Conservation (phyloP, 2,329 filamentous ascomycete genomes). For the Stemphylium beticola region DNA sequence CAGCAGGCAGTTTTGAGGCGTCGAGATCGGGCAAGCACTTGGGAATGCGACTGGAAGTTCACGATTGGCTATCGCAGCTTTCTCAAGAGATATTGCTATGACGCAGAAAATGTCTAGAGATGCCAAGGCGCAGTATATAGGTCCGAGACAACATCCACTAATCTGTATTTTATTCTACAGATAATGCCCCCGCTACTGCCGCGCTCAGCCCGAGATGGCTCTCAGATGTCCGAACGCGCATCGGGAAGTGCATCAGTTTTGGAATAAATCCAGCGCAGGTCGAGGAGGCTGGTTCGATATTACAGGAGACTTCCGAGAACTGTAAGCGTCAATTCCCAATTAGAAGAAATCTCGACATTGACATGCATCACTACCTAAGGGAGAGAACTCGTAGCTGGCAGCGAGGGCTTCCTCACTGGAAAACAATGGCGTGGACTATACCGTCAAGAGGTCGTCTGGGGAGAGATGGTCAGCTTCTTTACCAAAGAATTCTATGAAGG, state of each 20-base stretch:
- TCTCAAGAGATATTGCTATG: too few species aligned
- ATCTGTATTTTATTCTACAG: neutral
- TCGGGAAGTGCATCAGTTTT: slow-evolving; percentile 78
- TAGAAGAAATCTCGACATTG: neutral
- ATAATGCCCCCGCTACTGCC: slow-evolving; percentile 9
- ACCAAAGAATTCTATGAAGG: neutral
- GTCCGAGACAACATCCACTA: neutral
- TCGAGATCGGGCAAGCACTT: too few species aligned
- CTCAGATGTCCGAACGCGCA: slow-evolving; percentile 67
- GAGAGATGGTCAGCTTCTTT: slow-evolving; percentile 72
- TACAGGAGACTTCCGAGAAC: slow-evolving; percentile 65
- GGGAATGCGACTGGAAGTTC: neutral
- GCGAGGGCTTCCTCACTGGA: slow-evolving; percentile 75
- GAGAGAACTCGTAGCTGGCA: slow-evolving; percentile 73
- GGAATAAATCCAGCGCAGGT: slow-evolving; percentile 68
- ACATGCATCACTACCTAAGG: neutral
- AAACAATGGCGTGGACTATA: slow-evolving; percentile 67
- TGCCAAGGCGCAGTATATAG: too few species aligned
- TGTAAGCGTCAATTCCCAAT: slow-evolving; percentile 53
- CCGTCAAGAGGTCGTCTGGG: slow-evolving; percentile 76
- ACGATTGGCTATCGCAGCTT: neutral
- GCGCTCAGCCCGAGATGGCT: slow-evolving; percentile 66
- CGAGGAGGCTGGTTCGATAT: slow-evolving; percentile 63
- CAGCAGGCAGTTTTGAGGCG: too few species aligned
- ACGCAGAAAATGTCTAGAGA: too few species aligned